Evolutionary conservation across 345 rosid species (phyloP).

Genomic region (Populus pruinosa): DNA sequence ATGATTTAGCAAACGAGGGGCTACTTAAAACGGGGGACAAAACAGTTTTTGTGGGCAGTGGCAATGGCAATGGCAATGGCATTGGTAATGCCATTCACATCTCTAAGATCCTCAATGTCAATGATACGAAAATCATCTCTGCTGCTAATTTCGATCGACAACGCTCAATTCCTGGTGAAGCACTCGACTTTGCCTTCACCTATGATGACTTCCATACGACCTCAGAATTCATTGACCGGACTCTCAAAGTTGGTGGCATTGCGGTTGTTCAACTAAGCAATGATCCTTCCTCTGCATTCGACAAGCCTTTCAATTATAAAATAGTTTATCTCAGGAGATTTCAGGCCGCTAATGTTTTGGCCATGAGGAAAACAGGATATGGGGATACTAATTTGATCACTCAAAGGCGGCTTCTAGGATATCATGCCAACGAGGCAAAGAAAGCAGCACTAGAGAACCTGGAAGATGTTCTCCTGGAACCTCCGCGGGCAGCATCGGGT

Average conservation of each 20-base stretch:
- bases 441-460: slow-evolving; percentile 53
- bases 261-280: slow-evolving; percentile 34
- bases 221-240: slow-evolving; percentile 48
- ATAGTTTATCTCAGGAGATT: slow-evolving; percentile 47
- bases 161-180: slow-evolving; percentile 31
- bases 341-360: slow-evolving; percentile 31
- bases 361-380: slow-evolving; percentile 46
- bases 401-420: slow-evolving; percentile 34
- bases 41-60: slow-evolving; percentile 36
- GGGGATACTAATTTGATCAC: slow-evolving; percentile 1
- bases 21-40: slow-evolving; percentile 38
- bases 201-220: slow-evolving; percentile 27
- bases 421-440: slow-evolving; percentile 34
- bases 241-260: slow-evolving; percentile 60
- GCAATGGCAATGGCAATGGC: slow-evolving; percentile 29
- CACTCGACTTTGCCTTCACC: slow-evolving; percentile 50
- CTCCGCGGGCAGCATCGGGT: slow-evolving; percentile 64
- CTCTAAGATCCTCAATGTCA: slow-evolving; percentile 25
- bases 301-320: slow-evolving; percentile 45
- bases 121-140: slow-evolving; percentile 39
- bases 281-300: slow-evolving; percentile 26
- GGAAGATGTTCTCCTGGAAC: slow-evolving; percentile 77
- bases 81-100: slow-evolving; percentile 24
- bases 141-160: slow-evolving; percentile 38
- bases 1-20: slow-evolving; percentile 58